phyloP scores from a whole-genome alignment of 2,329 filamentous ascomycete species.

The Arthroderma uncinatum region DNA sequence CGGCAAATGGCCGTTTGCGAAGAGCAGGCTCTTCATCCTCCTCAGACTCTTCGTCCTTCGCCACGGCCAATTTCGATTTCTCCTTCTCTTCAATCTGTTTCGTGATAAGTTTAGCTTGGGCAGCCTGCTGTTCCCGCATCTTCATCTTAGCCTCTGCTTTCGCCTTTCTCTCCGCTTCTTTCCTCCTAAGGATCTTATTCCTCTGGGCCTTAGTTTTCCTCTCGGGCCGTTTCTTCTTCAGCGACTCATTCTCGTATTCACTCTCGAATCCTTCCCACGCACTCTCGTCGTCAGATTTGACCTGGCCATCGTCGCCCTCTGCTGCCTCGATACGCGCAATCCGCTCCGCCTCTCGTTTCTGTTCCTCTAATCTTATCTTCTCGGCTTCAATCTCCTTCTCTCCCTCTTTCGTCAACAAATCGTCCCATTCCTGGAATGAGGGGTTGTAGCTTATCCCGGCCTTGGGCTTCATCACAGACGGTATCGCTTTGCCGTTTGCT shows the following conservation, averaged over 20 bases:
- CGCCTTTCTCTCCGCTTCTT: slow-evolving; percentile 67
- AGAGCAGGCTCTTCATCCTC: slow-evolving; percentile 53
- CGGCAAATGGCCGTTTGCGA: slow-evolving; percentile 61
- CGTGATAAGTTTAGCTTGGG: slow-evolving; percentile 59
- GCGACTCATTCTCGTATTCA: slow-evolving; percentile 56
- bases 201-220: slow-evolving; percentile 78
- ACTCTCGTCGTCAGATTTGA: slow-evolving; percentile 73
- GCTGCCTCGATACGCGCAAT: slow-evolving; percentile 61
- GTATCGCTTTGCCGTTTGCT: slow-evolving; percentile 67
- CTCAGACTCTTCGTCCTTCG: slow-evolving; percentile 28
- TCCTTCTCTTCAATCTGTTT: slow-evolving; percentile 40
- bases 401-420: slow-evolving; percentile 61
- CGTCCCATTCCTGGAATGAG: slow-evolving; percentile 71
- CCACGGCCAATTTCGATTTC: slow-evolving; percentile 32
- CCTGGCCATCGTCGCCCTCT: slow-evolving; percentile 62
- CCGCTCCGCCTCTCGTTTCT: slow-evolving; percentile 55
- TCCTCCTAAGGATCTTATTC: slow-evolving; percentile 78
- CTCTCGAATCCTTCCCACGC: slow-evolving; percentile 87
- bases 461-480: slow-evolving; percentile 65
- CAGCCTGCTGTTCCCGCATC: slow-evolving; percentile 59
- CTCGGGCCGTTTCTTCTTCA: slow-evolving; percentile 63
- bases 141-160: slow-evolving; percentile 68
- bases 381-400: slow-evolving; percentile 70
- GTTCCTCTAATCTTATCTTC: slow-evolving; percentile 56
- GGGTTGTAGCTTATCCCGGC: slow-evolving; percentile 92